phyloP scores from a whole-genome alignment of 2,329 filamentous ascomycete genomes.

The Talaromyces funiculosus region DNA sequence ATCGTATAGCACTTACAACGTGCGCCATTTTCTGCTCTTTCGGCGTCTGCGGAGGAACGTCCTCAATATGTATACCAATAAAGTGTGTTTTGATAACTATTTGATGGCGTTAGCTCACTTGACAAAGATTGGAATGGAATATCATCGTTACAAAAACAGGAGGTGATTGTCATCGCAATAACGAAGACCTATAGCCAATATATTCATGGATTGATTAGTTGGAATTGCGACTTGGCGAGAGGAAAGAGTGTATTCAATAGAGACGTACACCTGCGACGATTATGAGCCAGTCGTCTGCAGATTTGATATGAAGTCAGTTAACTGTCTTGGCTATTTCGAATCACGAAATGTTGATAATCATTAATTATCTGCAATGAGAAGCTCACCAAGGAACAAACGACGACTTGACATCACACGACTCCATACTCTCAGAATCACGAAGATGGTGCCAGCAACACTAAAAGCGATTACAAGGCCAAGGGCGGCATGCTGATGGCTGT shows the following conservation, averaged over 20 bases:
- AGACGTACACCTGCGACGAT: not conserved
- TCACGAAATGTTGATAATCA: too few relatives aligned
- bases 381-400: constrained; percentile 19
- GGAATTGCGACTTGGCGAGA: not conserved
- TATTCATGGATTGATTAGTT: not conserved
- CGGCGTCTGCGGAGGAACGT: not conserved
- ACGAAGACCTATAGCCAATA: not conserved
- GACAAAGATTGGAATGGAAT: too few relatives aligned
- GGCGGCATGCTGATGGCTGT: constrained; percentile 20
- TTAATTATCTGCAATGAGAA: not conserved
- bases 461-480: constrained; percentile 23
- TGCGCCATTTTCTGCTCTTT: constrained; percentile 20
- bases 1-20: not conserved
- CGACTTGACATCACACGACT: constrained; percentile 21
- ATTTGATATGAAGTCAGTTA: not conserved
- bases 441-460: constrained; percentile 20
- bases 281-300: not conserved
- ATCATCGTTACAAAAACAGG: not conserved
- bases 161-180: not conserved
- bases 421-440: constrained; percentile 23
- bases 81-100: not conserved
- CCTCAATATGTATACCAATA: not conserved
- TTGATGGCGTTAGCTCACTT: not conserved
- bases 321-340: not conserved
- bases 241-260: not conserved